Base-by-base conservation (phyloP, 805 yeast genomes). In the Schwanniomyces pseudopolymorphus region DNA sequence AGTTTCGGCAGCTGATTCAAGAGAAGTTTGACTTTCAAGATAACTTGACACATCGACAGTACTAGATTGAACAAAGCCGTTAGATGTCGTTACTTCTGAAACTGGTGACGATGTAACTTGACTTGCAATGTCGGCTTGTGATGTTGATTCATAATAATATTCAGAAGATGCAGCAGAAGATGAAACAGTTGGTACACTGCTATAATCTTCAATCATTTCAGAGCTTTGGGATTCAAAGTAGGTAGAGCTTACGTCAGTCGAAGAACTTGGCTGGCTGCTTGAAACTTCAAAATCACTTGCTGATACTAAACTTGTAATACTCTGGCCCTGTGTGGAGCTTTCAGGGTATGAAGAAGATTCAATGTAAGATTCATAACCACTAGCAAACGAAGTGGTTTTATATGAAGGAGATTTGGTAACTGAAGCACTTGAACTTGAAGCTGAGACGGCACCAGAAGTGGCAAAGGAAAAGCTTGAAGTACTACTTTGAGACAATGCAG, bases 361-460 rank as follows among this genome's bases (percentile, higher is more conserved):
- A 11, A 31, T 31, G 8, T 14, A 5, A 14, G 35, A 31, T 11
- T 31, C 35, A 31, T 31, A 31, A 31, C 28, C 20, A 28, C 37
- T 40, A 31, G 27, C 22, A 31, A 16, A 33, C 21, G 47, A 33
- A 20, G 44, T 13, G 19, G 21, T 28, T 4, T 17, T 42, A 27
- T 9, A 31, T 24, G 31, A 20, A 14, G 36, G 36, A 33, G 48
- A 28, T 33, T 20, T 27, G 3, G 27, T 21, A 4, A 2, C 21
- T 10, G 26, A 11, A 22, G 33, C n/a, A 35, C 13, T 33, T 13
- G 44, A 19, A 28, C 19, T 39, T 25, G 17, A 10, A 42, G 36
- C 31, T 33, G 26, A 17, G 14, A 17, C 22, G 22, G 14, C 35
- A 40, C 11, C 27, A 39, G 42, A 20, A 36, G 42, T 33, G 5